Percentiles rank a stretch among this genome's conserved stretches.
These are phyloP conservation scores for Coffea eugenioides DNA, from an alignment of 257 asterid species.

Conservation along the genomic window DNA sequence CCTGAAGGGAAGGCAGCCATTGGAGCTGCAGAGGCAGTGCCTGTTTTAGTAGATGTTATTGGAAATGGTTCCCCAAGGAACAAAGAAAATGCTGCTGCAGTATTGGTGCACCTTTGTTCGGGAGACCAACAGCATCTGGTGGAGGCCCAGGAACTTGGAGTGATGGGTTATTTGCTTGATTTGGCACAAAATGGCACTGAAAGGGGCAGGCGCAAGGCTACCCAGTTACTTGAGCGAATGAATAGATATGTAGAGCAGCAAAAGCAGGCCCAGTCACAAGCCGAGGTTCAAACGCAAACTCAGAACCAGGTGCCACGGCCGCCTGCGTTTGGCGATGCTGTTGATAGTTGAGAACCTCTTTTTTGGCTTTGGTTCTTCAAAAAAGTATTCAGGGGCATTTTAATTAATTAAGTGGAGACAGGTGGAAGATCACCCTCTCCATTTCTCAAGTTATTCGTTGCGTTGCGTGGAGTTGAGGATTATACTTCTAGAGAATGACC, in stretches of 20 bases:
- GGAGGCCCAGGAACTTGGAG: conserved; percentile 72
- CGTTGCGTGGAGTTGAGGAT: conserved; percentile 21
- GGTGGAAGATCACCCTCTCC: conserved; percentile 82
- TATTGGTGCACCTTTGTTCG: conserved; percentile 79
- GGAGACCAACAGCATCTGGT: conserved; percentile 69
- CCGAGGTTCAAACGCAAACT: conserved; percentile 42
- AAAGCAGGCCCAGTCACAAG: conserved; percentile 51
- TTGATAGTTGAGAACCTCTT: conserved; percentile 39
- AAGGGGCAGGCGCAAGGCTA: conserved; percentile 83
- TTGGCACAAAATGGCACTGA: conserved; percentile 81
- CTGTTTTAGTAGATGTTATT: conserved; percentile 66
- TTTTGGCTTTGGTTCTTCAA: conserved; percentile 18
- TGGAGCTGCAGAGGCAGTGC: conserved; percentile 81
- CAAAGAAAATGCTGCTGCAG: conserved; percentile 88
- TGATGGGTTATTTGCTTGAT: conserved; percentile 63
- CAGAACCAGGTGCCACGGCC: conserved; percentile 33
- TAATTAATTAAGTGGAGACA: conserved; percentile 35
- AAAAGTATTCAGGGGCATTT: conserved; percentile 33
- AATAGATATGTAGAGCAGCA: conserved; percentile 69
- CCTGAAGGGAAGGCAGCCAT: conserved; percentile 76
- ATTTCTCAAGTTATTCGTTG: conserved; percentile 37
- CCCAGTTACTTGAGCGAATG: conserved; percentile 78
- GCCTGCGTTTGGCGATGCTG: conserved; percentile 42
- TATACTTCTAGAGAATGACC: conserved; percentile 19
- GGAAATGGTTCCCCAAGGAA: conserved; percentile 78